These are phyloP conservation scores for Russula sp. DNA, from an alignment of 768 basidiomycete species.

Conservation along the genomic window DNA sequence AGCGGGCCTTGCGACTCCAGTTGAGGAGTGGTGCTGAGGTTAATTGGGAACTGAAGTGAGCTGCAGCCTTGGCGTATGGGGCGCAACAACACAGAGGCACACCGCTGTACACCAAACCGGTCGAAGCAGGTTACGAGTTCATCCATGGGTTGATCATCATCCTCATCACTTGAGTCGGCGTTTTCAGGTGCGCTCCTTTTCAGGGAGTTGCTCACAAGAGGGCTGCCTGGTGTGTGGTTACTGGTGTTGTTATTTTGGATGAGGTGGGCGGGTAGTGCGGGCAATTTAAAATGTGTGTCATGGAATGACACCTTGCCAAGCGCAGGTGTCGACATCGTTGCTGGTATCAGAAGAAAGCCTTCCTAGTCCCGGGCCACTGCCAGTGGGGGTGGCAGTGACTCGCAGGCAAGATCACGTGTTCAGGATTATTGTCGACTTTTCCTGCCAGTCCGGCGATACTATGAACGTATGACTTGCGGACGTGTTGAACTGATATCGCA, in stretches of 20 bases:
- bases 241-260: conserved; percentile 33
- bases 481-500: too few species aligned
- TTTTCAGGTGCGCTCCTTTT: conserved; percentile 29
- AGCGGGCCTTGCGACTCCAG: conserved; percentile 54
- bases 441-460: too few species aligned
- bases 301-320: too few species aligned
- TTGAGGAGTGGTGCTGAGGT: conserved; percentile 42
- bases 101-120: conserved; percentile 77
- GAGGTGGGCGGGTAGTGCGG: conserved; percentile 56
- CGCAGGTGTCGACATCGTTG: too few species aligned
- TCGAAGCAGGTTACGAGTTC: conserved; percentile 70
- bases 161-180: conserved; percentile 57
- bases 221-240: conserved; percentile 45
- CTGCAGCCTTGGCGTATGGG: conserved; percentile 45
- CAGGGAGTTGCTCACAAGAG: conserved; percentile 53
- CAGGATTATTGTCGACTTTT: too few species aligned
- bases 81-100: conserved; percentile 39
- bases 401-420: too few species aligned
- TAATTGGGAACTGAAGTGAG: conserved; percentile 55
- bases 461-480: too few species aligned
- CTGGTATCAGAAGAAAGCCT: too few species aligned
- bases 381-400: too few species aligned
- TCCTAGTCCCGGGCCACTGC: too few species aligned
- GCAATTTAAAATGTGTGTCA: conserved; percentile 46
- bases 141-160: conserved; percentile 44